Conservation (phyloP, 1,284 basidiomycete species). For the Trichosporon inkin region DNA sequence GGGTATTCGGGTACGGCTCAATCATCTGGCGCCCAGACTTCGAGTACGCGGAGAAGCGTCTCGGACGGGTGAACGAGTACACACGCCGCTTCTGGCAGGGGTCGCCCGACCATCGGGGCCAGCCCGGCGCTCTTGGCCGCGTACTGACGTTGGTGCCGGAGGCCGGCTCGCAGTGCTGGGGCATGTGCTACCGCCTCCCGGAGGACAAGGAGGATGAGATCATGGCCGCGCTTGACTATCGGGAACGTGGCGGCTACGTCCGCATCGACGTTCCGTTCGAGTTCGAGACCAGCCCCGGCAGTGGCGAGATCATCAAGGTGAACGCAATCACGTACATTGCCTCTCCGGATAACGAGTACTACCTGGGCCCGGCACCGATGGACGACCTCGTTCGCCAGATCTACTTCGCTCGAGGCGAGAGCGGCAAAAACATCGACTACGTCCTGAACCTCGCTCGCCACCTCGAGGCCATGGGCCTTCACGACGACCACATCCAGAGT, state of each 20-base stretch:
- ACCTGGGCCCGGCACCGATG: conserved; percentile 17
- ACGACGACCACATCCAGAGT: conserved; percentile 18
- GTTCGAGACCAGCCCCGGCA: background rate
- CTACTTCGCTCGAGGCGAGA: conserved; percentile 13
- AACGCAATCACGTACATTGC: conserved; percentile 21
- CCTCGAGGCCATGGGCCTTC: conserved; percentile 18
- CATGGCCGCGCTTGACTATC: conserved; percentile 24
- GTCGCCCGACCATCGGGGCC: conserved; percentile 48
- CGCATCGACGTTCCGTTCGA: conserved; percentile 18
- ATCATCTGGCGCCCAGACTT: conserved; percentile 27
- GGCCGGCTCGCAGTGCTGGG: conserved; percentile 18
- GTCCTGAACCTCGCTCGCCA: conserved; percentile 20
- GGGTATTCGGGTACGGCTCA: conserved; percentile 22
- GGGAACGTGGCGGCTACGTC: conserved; percentile 23
- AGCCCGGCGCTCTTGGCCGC: conserved; percentile 39
- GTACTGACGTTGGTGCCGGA: conserved; percentile 44
- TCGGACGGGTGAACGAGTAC: conserved; percentile 54
- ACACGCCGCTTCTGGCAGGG: conserved; percentile 48
- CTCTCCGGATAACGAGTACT: conserved; percentile 17
- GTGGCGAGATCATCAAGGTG: background rate
- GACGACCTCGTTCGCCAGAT: conserved; percentile 16
- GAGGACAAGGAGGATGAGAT: conserved; percentile 17
- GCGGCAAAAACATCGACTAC: conserved; percentile 15
- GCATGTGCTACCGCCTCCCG: conserved; percentile 18
- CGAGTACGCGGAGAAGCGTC: conserved; percentile 14